Evolutionary conservation across 129 eudicot genomes (phyloP), one percentile per base, ranked within the genome.

Genomic region (Rutidosis leptorrhynchoides): DNA sequence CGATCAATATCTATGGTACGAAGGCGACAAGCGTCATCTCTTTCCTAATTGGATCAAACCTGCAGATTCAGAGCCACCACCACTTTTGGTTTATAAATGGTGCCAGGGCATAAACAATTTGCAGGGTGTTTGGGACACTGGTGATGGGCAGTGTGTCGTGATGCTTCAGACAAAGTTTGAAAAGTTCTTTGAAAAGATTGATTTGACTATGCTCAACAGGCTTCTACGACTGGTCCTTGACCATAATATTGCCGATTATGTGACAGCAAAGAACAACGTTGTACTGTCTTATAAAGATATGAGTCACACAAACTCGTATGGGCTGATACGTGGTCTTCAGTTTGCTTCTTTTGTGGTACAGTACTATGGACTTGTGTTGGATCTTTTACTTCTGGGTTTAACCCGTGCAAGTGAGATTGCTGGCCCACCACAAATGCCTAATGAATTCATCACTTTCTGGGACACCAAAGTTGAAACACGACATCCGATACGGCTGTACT

Each of bases 361-460:
- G 75, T 94, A 94, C 64, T 94, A 94, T 63, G 99, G 99, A 5
- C 76, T 94, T 45, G 95, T 94, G 51, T 73, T 94, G 73, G 99
- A 94, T 79, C 95, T 94, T 32, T 78, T 94, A 60, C 82, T 94
- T 68, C 97, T 94, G 46, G 99, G 99, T 32, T 71, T 94, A 85
- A 94, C 99, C 6, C 95, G 99, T 63, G 99, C 97, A 52, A 94
- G 97, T 86, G 99, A 94, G 46, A 89, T 94, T 69, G 99, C 99
- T 22, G 99, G 99, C 57, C 99, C 97, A 5, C 97, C 95, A 0
- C 99, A 94, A 64, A 94, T 84, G 97, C 99, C 99, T 14, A 89
- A 89, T 62, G 99, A 94, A 78, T 94, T 94, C 79, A 89, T 94
- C 73, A 89, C 97, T 49, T 94, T 58, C 20, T 83, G 95, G 87